phyloP scores from a whole-genome alignment of 768 basidiomycete genomes.

The Neoboletus magnificus region DNA sequence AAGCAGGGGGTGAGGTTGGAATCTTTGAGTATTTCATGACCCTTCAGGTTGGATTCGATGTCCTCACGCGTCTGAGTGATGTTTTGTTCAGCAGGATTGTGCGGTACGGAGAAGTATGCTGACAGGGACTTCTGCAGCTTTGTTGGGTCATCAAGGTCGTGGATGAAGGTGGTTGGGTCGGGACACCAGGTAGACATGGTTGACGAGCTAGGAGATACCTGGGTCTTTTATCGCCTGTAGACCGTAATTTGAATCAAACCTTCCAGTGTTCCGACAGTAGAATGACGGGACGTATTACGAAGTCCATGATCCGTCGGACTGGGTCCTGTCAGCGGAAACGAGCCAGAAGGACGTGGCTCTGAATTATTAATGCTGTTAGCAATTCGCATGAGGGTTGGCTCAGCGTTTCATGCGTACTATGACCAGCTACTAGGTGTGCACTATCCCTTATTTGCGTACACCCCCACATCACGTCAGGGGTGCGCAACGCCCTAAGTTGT shows the following conservation, averaged over 20 bases:
- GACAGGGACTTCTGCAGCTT: neutral
- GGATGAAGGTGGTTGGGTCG: neutral
- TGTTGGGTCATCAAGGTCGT: neutral
- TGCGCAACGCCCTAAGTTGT: neutral
- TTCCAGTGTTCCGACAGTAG: neutral
- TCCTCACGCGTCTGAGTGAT: neutral
- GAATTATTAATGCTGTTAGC: neutral
- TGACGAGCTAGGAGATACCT: neutral
- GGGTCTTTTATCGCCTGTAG: neutral
- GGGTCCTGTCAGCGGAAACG: neutral
- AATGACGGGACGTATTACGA: neutral
- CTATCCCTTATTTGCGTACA: neutral
- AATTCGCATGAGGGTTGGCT: neutral
- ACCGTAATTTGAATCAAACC: neutral
- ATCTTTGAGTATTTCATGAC: neutral
- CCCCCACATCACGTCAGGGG: neutral
- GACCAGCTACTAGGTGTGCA: neutral
- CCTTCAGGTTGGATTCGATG: neutral
- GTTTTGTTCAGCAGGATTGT: neutral
- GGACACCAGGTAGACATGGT: neutral
- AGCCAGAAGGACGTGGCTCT: neutral
- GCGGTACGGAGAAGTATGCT: neutral
- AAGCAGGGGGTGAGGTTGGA: neutral
- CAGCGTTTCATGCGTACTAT: neutral
- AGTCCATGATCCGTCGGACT: too few species aligned